Percentiles rank a stretch among this genome's conserved stretches.
Conservation (phyloP, 495 filamentous ascomycete species). For the Venustampulla echinocandica region DNA sequence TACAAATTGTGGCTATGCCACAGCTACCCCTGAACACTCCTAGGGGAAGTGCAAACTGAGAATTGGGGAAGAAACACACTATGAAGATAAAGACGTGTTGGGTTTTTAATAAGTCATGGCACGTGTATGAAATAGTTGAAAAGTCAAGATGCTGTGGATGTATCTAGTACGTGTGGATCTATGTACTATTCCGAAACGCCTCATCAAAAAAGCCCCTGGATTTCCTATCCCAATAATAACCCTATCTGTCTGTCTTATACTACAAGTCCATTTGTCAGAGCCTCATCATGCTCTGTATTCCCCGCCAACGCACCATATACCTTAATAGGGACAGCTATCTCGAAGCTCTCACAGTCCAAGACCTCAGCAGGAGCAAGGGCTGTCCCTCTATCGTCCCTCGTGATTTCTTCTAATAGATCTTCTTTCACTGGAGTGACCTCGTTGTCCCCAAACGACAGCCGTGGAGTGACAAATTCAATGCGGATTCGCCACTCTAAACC, state of each 20-base stretch:
- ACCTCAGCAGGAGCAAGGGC: conserved; percentile 65
- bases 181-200: no score
- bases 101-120: no score
- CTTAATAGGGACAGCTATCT: conserved; percentile 71
- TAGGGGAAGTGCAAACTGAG: no score
- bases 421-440: conserved; percentile 10
- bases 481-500: conserved; percentile 77
- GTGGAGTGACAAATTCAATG: conserved; percentile 78
- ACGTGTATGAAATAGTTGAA: no score
- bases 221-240: background rate
- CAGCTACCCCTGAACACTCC: no score
- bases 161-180: no score
- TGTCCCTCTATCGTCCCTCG: conserved; percentile 61
- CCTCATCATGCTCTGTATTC: conserved; percentile 40
- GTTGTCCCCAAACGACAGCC: conserved; percentile 23
- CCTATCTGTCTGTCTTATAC: conserved; percentile 25
- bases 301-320: conserved; percentile 65
- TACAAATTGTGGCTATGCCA: no score
- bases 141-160: no score
- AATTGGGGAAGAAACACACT: no score
- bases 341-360: conserved; percentile 78
- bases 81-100: no score
- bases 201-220: no score
- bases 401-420: conserved; percentile 50
- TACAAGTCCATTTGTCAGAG: conserved; percentile 36